phyloP scores from a whole-genome alignment of 768 basidiomycete genomes.

The Lentinula boryana region DNA sequence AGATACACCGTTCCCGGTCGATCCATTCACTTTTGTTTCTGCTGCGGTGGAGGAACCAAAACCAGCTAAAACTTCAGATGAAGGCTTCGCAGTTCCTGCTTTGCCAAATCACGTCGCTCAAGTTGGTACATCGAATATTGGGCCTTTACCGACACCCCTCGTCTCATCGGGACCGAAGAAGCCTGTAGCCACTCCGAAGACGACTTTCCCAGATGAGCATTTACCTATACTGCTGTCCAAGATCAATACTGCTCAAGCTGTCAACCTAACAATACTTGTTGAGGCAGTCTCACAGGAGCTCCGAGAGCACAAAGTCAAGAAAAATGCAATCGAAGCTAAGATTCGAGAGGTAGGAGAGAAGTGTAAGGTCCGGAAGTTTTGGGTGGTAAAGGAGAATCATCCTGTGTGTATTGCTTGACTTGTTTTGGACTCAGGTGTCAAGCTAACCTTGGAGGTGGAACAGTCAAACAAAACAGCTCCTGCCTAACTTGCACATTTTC shows the following conservation, averaged over 20 bases:
- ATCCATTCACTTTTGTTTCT: slow-evolving; percentile 76
- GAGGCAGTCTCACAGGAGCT: slow-evolving; percentile 71
- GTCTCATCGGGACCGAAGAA: slow-evolving; percentile 17
- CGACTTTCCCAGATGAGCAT: slow-evolving; percentile 63
- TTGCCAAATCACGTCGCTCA: slow-evolving; percentile 27
- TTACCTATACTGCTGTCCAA: slow-evolving; percentile 56
- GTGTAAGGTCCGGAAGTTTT: slow-evolving; percentile 64
- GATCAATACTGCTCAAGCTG: slow-evolving; percentile 53
- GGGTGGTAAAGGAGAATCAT: slow-evolving; percentile 53
- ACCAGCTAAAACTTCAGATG: slow-evolving; percentile 12
- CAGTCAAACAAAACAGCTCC: not conserved
- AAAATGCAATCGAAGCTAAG: slow-evolving; percentile 80
- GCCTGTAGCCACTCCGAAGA: slow-evolving; percentile 35
- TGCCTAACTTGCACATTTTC: not conserved
- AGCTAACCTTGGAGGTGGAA: not conserved
- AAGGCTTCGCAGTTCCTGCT: slow-evolving; percentile 40
- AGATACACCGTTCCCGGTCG: slow-evolving; percentile 71
- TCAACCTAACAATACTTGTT: slow-evolving; percentile 60
- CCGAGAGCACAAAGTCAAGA: slow-evolving; percentile 67
- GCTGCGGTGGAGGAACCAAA: slow-evolving; percentile 31
- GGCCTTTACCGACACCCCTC: slow-evolving; percentile 10
- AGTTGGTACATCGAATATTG: not conserved
- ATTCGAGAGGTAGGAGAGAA: slow-evolving; percentile 73
- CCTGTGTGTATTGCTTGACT: not conserved
- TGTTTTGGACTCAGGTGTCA: not conserved